Base-by-base conservation (phyloP, 2,329 filamentous ascomycete genomes). In the Diaporthe vexans region DNA sequence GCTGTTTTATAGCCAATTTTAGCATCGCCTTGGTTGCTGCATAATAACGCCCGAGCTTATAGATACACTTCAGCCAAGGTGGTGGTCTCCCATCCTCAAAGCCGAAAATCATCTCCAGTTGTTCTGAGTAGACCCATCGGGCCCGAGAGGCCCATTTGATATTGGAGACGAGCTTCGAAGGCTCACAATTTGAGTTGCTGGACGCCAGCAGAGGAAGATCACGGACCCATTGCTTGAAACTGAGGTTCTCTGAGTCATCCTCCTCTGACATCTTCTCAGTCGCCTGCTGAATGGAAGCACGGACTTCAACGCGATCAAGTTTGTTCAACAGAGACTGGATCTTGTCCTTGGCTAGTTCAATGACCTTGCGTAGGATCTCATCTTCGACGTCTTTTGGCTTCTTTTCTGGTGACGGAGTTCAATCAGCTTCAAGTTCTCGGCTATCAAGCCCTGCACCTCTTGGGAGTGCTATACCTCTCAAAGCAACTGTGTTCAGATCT, bases 1-100 rank as follows among this genome's bases (percentile, higher is more conserved):
- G 78, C 51, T 79, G 59, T 37, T 79, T 79, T 0, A 72, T 43
- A 15, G 80, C 79, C 10, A 81, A 17, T 26, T 81, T 81, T 7
- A 82, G 74, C 77, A 82, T 79, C 1, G 78, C 74, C 68, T 80
- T 81, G 0, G 76, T 74, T 19, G 80, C 79, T 5, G 73, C 72
- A 21, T 68, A 71, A 71, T 82, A 82, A 1, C 81, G 80, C 21
- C 75, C 80, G 5, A 82, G 37, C 65, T 82, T 82, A 40, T 81
- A 76, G 1, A 79, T 8, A 29, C 33, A 19, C 19, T 67, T 21
- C 2, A 80, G 24, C 76, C 78, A 77, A n/a, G 11, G 46, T 17
- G 76, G 76, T n/a, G 72, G 24, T 26, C 24, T 13, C 1, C 52
- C 52, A 8, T 57, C 54, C 3, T 40, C 54, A 13, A 46, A 43